A percentile compares a stretch with the other conserved stretches of the same genome.
Evolutionary conservation across 306 rosid species (phyloP).

Genomic region (Oxytropis ochrocephala): DNA sequence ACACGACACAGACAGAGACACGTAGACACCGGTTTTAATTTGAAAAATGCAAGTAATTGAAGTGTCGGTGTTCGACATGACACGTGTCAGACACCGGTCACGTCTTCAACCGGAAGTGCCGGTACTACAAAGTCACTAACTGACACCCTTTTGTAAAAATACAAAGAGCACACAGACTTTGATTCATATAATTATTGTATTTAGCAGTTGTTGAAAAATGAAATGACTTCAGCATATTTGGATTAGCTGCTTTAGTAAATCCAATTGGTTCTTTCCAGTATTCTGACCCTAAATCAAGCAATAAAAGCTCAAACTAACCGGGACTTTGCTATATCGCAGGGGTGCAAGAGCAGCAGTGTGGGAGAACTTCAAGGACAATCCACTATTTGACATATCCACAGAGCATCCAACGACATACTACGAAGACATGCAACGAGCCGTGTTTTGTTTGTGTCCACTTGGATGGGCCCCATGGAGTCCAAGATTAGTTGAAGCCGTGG

Average conservation of each 20-base stretch:
- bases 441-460: slow-evolving; percentile 92
- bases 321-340: slow-evolving; percentile 31
- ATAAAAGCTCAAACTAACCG: slow-evolving; percentile 20
- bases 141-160: not conserved
- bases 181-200: slow-evolving; percentile 1
- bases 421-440: slow-evolving; percentile 97
- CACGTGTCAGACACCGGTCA: too few relatives aligned
- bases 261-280: too few relatives aligned
- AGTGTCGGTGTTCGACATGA: too few relatives aligned
- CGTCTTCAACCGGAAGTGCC: too few relatives aligned
- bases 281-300: too few relatives aligned
- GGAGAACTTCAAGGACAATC: slow-evolving; percentile 98
- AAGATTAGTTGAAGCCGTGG: slow-evolving; percentile 89
- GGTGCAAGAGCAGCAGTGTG: slow-evolving; percentile 98
- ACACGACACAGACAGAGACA: too few relatives aligned
- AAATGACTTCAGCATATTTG: not conserved
- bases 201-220: not conserved
- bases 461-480: slow-evolving; percentile 99
- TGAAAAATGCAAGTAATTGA: too few relatives aligned
- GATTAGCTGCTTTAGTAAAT: not conserved
- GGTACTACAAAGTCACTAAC: too few relatives aligned
- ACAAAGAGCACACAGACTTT: not conserved
- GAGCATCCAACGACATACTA: slow-evolving; percentile 95
- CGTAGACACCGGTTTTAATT: too few relatives aligned
- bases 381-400: slow-evolving; percentile 88